Conservation (phyloP, 257 asterid species). For the Avicennia marina region DNA sequence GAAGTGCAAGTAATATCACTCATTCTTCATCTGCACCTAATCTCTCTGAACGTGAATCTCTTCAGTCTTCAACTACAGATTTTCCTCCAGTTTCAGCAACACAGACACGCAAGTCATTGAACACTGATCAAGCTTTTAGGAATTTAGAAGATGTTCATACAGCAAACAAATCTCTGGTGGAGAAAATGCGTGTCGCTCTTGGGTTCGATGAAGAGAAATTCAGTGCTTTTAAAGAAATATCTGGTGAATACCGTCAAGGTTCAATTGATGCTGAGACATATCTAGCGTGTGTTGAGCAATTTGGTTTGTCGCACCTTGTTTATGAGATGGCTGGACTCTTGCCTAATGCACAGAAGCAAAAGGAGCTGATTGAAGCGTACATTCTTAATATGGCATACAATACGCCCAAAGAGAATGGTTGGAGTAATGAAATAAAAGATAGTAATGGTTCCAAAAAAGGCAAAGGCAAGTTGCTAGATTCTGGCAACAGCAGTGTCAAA, state of each 20-base stretch:
- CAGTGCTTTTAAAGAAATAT: constrained; percentile 63
- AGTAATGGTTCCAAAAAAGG: constrained; percentile 45
- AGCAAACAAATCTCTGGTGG: constrained; percentile 83
- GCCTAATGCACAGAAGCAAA: constrained; percentile 79
- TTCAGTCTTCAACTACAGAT: constrained; percentile 37
- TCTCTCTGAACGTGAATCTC: constrained; percentile 46
- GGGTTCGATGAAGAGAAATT: constrained; percentile 70
- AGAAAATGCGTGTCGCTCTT: constrained; percentile 70
- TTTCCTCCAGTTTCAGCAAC: constrained; percentile 81
- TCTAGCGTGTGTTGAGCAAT: constrained; percentile 65
- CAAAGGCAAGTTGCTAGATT: constrained; percentile 46
- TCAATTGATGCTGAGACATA: constrained; percentile 69
- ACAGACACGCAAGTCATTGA: constrained; percentile 40
- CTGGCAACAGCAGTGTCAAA: constrained; percentile 33
- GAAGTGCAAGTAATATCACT: constrained; percentile 35
- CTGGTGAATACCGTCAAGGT: constrained; percentile 75
- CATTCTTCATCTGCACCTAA: constrained; percentile 88
- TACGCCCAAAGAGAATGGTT: constrained; percentile 31
- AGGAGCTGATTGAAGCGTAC: constrained; percentile 72
- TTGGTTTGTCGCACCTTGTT: constrained; percentile 90
- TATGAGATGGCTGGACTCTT: constrained; percentile 75
- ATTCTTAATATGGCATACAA: constrained; percentile 36
- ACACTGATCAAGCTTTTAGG: constrained; percentile 24
- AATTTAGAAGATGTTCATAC: constrained; percentile 62
- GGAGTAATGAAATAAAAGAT: constrained; percentile 31